Evolutionary conservation across 495 filamentous ascomycete genomes (phyloP).

Genomic region (Sordaria brevicollis): DNA sequence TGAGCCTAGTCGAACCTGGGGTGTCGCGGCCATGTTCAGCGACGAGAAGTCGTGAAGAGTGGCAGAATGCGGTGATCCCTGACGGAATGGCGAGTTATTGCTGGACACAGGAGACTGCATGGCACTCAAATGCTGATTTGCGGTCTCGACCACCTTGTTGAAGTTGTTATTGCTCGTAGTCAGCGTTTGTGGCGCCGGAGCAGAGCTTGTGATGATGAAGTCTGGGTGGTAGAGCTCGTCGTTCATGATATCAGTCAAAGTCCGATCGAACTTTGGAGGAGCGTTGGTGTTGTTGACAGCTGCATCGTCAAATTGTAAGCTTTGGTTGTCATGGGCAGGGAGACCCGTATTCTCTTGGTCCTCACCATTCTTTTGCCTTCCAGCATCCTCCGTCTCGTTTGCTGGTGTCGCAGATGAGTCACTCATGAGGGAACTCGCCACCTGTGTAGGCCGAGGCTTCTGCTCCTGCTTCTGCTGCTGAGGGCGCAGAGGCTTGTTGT

Average conservation of each 20-base stretch:
- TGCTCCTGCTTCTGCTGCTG: constrained; percentile 26
- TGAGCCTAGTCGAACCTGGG: constrained; percentile 40
- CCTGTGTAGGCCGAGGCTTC: constrained; percentile 34
- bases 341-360: constrained; percentile 32
- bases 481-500: constrained; percentile 27
- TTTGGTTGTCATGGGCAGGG: constrained; percentile 35
- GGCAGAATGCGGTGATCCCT: constrained; percentile 57
- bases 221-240: constrained; percentile 78
- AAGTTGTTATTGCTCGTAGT: constrained; percentile 57
- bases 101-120: constrained; percentile 40
- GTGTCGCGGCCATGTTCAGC: constrained; percentile 14
- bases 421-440: constrained; percentile 39
- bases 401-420: constrained; percentile 47
- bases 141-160: constrained; percentile 26
- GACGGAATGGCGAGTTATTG: constrained; percentile 74
- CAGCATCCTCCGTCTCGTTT: constrained; percentile 35
- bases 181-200: constrained; percentile 34
- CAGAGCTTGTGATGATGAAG: constrained; percentile 43
- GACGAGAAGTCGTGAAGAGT: constrained; percentile 33
- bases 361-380: constrained; percentile 40
- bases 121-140: constrained; percentile 54
- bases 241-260: constrained; percentile 73
- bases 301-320: constrained; percentile 33
- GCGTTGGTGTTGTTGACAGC: constrained; percentile 39
- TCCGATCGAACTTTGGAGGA: constrained; percentile 67